Evolutionary conservation across 179 eudicot genomes (phyloP), one percentile per base, ranked within the genome.

Genomic region (Beta lomatogona): DNA sequence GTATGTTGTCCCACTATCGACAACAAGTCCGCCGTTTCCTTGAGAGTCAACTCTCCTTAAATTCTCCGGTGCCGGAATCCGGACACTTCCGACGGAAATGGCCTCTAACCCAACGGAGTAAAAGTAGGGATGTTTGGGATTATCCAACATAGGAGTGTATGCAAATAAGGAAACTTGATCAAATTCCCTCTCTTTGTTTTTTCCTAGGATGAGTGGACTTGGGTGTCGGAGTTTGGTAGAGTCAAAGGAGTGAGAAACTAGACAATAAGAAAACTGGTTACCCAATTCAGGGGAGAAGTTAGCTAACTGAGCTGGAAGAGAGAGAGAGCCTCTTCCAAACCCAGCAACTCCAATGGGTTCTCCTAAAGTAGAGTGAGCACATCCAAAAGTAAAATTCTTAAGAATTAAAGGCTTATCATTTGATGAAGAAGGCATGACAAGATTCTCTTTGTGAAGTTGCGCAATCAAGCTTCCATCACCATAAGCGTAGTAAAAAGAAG

Each of bases 291-390:
- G 95, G 0, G 94, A 90, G 7, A 79, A 57, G 6, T 36, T 67
- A 16, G 95, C 91, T 1, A 95, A 88, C 83, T 95, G 99, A 8
- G 94, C 97, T 28, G 98, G 98, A 21, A 95, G 80, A 0, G 99
- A 95, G 9, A 94, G 91, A 0, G 83, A 45, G 0, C 99, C 98
- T 0, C 92, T 90, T 9, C 99, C 99, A 61, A 95, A 95, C 8
- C 99, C 99, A 5, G 98, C 99, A 12, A 95, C 98, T 0, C 99
- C 99, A 45, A 92, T 78, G 1, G 99, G 99, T 80, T 95, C 98
- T 0, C 82, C 98, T 36, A 93, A 88, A 25, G 98, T 86, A 10
- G 82, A 75, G 77, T 92, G 89, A 1, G 99, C 91, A 52, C 98
- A 94, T 1, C 94, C 98, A 53, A 95, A 95, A 0, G 98, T 91